Conservation (phyloP, 2,329 filamentous ascomycete genomes). For the Talaromyces albobiverticillius region DNA sequence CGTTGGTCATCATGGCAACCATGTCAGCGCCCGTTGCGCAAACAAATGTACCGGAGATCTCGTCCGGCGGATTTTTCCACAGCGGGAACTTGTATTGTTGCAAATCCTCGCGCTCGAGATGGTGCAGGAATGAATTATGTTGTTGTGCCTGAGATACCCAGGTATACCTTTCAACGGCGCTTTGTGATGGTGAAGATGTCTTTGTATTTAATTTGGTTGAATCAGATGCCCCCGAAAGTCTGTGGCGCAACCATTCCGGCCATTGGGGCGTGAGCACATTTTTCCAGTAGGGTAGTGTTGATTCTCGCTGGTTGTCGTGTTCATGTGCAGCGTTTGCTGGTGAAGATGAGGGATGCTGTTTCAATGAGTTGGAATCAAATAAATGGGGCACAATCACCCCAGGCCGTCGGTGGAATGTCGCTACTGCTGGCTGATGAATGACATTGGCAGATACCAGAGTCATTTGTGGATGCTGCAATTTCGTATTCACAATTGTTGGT, state of each 20-base stretch:
- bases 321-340: constrained; percentile 18
- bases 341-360: no score
- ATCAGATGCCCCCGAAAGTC: constrained; percentile 39
- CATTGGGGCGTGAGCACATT: constrained; percentile 30
- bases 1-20: neutral
- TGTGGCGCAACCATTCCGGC: constrained; percentile 23
- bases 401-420: constrained; percentile 54
- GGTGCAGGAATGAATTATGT: constrained; percentile 47
- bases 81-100: constrained; percentile 48
- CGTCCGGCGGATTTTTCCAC: constrained; percentile 48
- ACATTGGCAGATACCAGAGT: constrained; percentile 56
- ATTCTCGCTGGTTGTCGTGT: constrained; percentile 30
- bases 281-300: constrained; percentile 32
- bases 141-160: constrained; percentile 52
- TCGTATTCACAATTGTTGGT: constrained; percentile 53
- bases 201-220: neutral
- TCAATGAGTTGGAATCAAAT: constrained; percentile 39
- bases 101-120: constrained; percentile 48
- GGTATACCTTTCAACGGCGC: constrained; percentile 44
- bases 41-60: constrained; percentile 55
- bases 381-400: constrained; percentile 54
- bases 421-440: constrained; percentile 55
- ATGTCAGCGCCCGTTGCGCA: constrained; percentile 53
- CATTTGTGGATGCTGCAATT: constrained; percentile 50
- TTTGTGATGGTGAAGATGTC: constrained; percentile 21